Base-by-base conservation (phyloP, 148 eudicot genomes). In the Silene uniflora region DNA sequence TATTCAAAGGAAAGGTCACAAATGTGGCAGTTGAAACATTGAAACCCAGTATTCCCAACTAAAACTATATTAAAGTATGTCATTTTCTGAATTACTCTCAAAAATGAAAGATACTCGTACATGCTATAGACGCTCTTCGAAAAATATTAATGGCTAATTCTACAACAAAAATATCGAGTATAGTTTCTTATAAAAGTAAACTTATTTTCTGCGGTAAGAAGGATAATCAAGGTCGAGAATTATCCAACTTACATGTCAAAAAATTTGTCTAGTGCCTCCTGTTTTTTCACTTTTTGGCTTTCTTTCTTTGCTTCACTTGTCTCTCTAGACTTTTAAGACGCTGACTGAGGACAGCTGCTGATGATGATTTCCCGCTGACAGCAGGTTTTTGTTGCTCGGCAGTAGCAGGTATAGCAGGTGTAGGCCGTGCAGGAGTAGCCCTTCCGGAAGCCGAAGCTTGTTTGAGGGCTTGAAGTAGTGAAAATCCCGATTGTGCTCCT, bases 271-370 rank as follows among this genome's bases (percentile, higher is more conserved):
- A 85, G 69, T 81, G 85, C 84, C 56, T 52, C 1, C 56, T 52
- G 17, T 52, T 52, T 52, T 39, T 39, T 39, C 44, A 39, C 44
- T 88, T 91, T 87, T 87, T 88, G 81, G 79, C 81, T 83, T 88
- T 89, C 91, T 88, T 92, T 73, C 80, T 90, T 67, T 86, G 90
- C 70, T 90, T 95, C 72, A 90, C 96, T 77, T 95, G 83, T 80
- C 82, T 87, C 79, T 92, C 98, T 67, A 95, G 79, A 75, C 76
- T 87, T 81, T 58, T 87, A 46, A 92, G 72, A 83, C 93, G 91
- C 73, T 87, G 93, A 73, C 84, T 92, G 13, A 88, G 79, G 77
- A 78, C 85, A 0, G 91, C 77, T 24, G 95, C 79, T 19, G 60
- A 70, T 70, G 60, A 21, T 56, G 79, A 39, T 78, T 74, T 84